Percentiles rank a stretch among this genome's conserved stretches.
Conservation (phyloP, 768 basidiomycete species). For the Auricularia sp. region DNA sequence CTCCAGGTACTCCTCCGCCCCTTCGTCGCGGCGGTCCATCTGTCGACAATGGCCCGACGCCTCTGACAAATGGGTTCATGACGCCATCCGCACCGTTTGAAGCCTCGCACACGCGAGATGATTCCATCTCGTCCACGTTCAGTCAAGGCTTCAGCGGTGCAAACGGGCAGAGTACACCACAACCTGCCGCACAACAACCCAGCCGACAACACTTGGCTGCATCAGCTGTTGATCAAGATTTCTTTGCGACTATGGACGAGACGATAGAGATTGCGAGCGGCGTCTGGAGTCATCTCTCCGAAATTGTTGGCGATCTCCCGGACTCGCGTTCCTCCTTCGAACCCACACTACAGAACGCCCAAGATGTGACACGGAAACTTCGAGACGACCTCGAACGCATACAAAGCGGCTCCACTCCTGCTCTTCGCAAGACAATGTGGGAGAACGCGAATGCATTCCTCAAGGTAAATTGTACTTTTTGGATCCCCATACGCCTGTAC, state of each 20-base stretch:
- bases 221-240: conserved; percentile 63
- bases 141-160: not conserved
- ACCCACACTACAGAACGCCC: conserved; percentile 51
- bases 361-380: conserved; percentile 53
- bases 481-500: not conserved
- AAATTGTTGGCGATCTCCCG: conserved; percentile 44
- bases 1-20: conserved; percentile 21
- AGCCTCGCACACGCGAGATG: conserved; percentile 27
- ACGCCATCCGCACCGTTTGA: conserved; percentile 1
- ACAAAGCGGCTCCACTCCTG: conserved; percentile 43
- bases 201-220: conserved; percentile 31
- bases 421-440: conserved; percentile 53
- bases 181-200: conserved; percentile 27
- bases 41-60: conserved; percentile 2
- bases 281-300: conserved; percentile 76
- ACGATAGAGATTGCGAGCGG: conserved; percentile 72
- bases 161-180: conserved; percentile 8
- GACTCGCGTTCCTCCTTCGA: conserved; percentile 35
- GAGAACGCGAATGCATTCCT: conserved; percentile 75
- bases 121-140: conserved; percentile 22
- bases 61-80: conserved; percentile 5
- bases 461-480: conserved; percentile 42
- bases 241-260: conserved; percentile 64
- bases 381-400: conserved; percentile 48
- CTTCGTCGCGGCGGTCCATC: conserved; percentile 32